Conservation (phyloP, 1,284 basidiomycete species). For the Leccinum pachyderme region DNA sequence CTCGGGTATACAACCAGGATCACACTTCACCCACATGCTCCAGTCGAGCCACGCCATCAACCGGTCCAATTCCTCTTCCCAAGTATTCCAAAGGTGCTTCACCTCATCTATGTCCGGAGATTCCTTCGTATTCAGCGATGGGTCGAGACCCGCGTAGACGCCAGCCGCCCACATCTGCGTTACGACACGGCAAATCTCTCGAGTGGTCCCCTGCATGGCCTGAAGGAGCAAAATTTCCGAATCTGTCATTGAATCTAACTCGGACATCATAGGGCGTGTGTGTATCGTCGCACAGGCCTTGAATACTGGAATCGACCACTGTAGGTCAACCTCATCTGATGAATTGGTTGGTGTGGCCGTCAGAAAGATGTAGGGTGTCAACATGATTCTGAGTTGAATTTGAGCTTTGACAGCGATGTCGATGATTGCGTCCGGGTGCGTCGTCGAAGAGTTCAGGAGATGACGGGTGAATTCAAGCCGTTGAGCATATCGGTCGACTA, state of each 20-base stretch:
- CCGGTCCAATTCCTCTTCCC: slow-evolving; percentile 26
- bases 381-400: slow-evolving; percentile 22
- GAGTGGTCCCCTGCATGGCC: slow-evolving; percentile 35
- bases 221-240: slow-evolving; percentile 37
- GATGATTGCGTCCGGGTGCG: slow-evolving; percentile 6
- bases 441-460: slow-evolving; percentile 31
- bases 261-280: slow-evolving; percentile 28
- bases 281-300: slow-evolving; percentile 36
- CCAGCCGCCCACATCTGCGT: slow-evolving; percentile 44
- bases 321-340: neutral
- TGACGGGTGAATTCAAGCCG: slow-evolving; percentile 42
- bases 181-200: slow-evolving; percentile 47
- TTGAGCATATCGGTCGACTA: slow-evolving; percentile 42
- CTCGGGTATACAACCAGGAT: slow-evolving; percentile 35
- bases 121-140: slow-evolving; percentile 1
- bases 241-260: slow-evolving; percentile 26
- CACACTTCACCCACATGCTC: slow-evolving; percentile 40
- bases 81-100: slow-evolving; percentile 16
- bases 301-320: slow-evolving; percentile 32
- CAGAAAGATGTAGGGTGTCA: slow-evolving; percentile 25
- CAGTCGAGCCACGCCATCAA: slow-evolving; percentile 45
- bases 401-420: slow-evolving; percentile 18
- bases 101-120: slow-evolving; percentile 1
- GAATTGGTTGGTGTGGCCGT: slow-evolving; percentile 2
- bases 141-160: slow-evolving; percentile 35